Evolutionary conservation across 768 basidiomycete genomes (phyloP).

Genomic region (Fistulinella prunicolor): DNA sequence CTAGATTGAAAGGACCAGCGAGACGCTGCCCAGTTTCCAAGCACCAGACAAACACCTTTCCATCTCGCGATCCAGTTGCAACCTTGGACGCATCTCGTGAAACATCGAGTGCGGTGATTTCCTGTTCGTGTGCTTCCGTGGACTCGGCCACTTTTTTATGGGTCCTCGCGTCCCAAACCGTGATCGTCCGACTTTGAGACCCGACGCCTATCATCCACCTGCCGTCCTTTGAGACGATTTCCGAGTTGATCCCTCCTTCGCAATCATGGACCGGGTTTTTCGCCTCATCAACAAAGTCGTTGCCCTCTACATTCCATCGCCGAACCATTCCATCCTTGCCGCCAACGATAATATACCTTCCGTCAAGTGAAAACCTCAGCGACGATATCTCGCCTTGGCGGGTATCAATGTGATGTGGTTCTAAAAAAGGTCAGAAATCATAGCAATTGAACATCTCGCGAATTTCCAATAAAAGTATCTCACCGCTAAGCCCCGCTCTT

Average conservation of each 20-base stretch:
- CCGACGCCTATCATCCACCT: conserved; percentile 11
- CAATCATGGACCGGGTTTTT: not conserved
- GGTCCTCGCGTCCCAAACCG: conserved; percentile 9
- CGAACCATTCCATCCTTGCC: conserved; percentile 10
- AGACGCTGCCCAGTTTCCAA: conserved; percentile 15
- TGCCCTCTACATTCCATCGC: conserved; percentile 3
- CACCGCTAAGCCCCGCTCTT: too few species aligned
- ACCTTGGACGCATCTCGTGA: conserved; percentile 17
- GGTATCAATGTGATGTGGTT: not conserved
- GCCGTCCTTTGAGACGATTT: conserved; percentile 16
- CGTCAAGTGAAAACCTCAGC: conserved; percentile 12
- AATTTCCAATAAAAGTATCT: not conserved
- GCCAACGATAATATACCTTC: conserved; percentile 3
- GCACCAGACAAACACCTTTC: conserved; percentile 20
- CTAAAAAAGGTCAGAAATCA: conserved; percentile 3
- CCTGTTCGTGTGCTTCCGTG: conserved; percentile 8
- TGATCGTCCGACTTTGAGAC: conserved; percentile 1
- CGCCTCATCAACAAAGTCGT: not conserved
- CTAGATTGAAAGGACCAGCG: conserved; percentile 17
- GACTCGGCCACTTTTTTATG: conserved; percentile 7
- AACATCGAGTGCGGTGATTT: conserved; percentile 21
- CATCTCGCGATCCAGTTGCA: conserved; percentile 23
- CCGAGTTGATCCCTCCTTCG: not conserved
- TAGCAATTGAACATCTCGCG: too few species aligned
- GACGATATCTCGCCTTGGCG: conserved; percentile 2